A percentile compares a stretch with the other conserved stretches of the same genome.
Conservation (phyloP, 108 stramenopile species). For the Stephanodiscus minutulus region DNA sequence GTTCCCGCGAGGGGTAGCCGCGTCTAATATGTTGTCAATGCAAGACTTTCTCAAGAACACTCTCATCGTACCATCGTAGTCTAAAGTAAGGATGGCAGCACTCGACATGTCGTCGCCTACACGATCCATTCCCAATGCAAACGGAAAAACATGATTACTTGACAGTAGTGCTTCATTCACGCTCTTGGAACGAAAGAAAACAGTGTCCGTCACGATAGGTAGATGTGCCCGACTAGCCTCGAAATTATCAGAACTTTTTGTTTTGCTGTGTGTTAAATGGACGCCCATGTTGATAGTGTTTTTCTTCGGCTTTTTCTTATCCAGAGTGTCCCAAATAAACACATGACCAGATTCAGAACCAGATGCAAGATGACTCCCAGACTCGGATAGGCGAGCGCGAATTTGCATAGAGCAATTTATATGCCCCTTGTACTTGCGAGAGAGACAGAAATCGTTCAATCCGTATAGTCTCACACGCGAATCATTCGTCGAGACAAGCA, state of each 20-base stretch:
- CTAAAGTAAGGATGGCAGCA: constrained; percentile 52
- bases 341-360: constrained; percentile 76
- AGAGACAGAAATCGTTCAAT: constrained; percentile 63
- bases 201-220: constrained; percentile 50
- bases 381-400: constrained; percentile 65
- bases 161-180: constrained; percentile 40
- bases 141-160: constrained; percentile 37
- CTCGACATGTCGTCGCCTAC: constrained; percentile 49
- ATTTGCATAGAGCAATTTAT: constrained; percentile 76
- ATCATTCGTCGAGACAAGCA: constrained; percentile 86
- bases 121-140: constrained; percentile 44
- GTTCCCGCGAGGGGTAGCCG: constrained; percentile 42
- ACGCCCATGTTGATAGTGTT: constrained; percentile 21
- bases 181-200: constrained; percentile 41
- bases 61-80: constrained; percentile 56
- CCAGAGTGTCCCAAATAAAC: constrained; percentile 51
- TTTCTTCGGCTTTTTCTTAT: constrained; percentile 40
- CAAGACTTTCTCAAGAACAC: constrained; percentile 48
- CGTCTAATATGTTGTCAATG: constrained; percentile 50
- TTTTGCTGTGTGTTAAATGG: constrained; percentile 41
- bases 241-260: constrained; percentile 46
- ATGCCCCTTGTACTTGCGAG: constrained; percentile 78
- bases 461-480: constrained; percentile 66
- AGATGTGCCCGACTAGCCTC: constrained; percentile 39
- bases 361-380: constrained; percentile 66